These are phyloP conservation scores for Hypoxylon sp. DNA, from an alignment of 2,329 filamentous ascomycete genomes.

Conservation along the genomic window DNA sequence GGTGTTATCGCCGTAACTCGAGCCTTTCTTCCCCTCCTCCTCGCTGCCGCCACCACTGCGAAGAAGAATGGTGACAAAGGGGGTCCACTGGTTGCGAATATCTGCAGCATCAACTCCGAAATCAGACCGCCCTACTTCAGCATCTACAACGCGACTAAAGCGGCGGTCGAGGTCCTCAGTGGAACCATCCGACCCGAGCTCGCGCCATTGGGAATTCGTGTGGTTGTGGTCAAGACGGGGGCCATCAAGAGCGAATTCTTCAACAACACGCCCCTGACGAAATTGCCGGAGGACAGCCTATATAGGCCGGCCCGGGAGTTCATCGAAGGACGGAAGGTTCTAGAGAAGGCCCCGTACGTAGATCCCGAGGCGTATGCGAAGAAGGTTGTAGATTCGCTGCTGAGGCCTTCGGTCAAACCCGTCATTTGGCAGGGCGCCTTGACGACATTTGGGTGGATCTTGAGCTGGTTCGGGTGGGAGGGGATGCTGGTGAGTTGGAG, in stretches of 20 bases:
- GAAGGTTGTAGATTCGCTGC: constrained; percentile 42
- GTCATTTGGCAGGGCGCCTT: constrained; percentile 48
- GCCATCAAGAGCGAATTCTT: constrained; percentile 44
- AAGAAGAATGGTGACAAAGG: neutral
- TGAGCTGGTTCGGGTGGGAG: constrained; percentile 51
- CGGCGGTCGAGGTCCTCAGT: constrained; percentile 47
- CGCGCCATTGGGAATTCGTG: constrained; percentile 48
- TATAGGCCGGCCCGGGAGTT: constrained; percentile 45
- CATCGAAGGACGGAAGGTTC: constrained; percentile 44
- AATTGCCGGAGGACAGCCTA: constrained; percentile 45
- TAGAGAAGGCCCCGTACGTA: constrained; percentile 37
- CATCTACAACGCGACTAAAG: constrained; percentile 51
- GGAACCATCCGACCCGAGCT: constrained; percentile 48
- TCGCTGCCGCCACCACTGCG: constrained; percentile 14
- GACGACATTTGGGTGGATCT: constrained; percentile 44
- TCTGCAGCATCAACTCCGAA: constrained; percentile 46
- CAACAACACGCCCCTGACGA: constrained; percentile 41
- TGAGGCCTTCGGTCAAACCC: constrained; percentile 40
- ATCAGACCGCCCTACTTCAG: constrained; percentile 44
- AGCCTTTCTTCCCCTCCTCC: constrained; percentile 45
- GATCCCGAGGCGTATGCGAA: constrained; percentile 43
- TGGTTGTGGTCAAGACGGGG: constrained; percentile 50
- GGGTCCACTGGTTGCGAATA: constrained; percentile 44
- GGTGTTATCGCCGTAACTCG: constrained; percentile 42
- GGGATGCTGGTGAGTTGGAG: constrained; percentile 45